Evolutionary conservation across 768 basidiomycete genomes (phyloP).

Genomic region (Psilocybe cubensis): DNA sequence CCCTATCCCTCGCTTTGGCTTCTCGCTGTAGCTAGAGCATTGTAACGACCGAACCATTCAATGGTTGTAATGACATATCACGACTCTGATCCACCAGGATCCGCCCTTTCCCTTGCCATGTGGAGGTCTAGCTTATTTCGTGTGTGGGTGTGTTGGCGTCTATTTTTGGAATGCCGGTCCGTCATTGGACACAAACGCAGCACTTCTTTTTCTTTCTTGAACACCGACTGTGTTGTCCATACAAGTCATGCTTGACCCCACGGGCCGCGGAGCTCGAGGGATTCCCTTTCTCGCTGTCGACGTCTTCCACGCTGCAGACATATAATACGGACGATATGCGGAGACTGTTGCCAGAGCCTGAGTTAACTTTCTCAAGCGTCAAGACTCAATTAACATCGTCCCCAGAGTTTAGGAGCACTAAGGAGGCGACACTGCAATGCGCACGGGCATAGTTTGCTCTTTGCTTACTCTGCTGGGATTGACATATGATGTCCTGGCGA

Average conservation of each 20-base stretch:
- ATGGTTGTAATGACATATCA: constrained; percentile 11
- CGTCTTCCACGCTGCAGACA: neutral
- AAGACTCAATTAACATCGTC: neutral
- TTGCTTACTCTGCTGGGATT: neutral
- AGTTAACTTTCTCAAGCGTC: neutral
- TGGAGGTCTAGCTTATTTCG: neutral
- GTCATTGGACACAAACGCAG: neutral
- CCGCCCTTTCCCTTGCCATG: neutral
- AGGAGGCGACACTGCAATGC: neutral
- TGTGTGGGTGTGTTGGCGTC: neutral
- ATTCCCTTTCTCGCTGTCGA: neutral
- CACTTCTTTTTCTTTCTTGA: neutral
- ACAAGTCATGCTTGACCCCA: neutral
- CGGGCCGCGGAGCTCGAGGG: constrained; percentile 1
- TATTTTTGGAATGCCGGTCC: neutral
- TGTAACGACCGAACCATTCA: constrained; percentile 8
- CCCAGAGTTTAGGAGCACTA: too few species aligned
- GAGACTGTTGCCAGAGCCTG: too few species aligned
- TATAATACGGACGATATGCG: neutral
- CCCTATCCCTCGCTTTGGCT: neutral
- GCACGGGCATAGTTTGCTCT: neutral
- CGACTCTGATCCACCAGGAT: too few species aligned
- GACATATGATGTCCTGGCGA: constrained; percentile 19
- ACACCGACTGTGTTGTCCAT: neutral
- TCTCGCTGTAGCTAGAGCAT: neutral